Base-by-base conservation (phyloP, 495 filamentous ascomycete species). In the Copromyces sp. region DNA sequence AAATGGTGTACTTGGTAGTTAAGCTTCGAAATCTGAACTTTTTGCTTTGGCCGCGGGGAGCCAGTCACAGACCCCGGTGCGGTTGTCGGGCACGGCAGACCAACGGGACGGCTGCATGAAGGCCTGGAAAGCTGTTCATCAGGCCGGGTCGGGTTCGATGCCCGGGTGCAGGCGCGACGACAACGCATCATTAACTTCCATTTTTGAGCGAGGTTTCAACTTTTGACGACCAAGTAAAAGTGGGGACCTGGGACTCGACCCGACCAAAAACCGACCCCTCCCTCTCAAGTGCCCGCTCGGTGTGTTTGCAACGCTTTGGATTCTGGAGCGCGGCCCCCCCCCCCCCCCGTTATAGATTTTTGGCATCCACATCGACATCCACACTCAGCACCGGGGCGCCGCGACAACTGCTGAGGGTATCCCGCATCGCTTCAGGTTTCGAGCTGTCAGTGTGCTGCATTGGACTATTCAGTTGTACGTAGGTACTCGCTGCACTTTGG, bases 361-460 rank as follows among this genome's bases (percentile, higher is more conserved):
- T 73, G 74, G 73, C 71, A 74, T 76, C 73, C 72, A 73, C 75
- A 61, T 32, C 53, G 24, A 61, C 53, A 61, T 16, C 53, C 53
- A 65, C 24, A 59, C 47, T 9, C 53, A 61, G 12, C 29, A 65
- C 29, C 29, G 53, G 29, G 53, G 53, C 53, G 14, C 29, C 53
- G 53, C 53, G 53, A 65, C 53, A 65, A 17, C 53, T 65, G 32
- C 32, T 74, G 75, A 80, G 72, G 73, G 39, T 74, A 69, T 71
- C 61, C 40, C 75, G 59, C 72, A 40, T 75, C 70, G 70, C 47
- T 39, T 68, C 68, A 9, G 37, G 32, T 40, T 39, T 37, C 24
- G 24, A 38, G 41, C 70, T 45, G 40, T 37, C 44, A 68, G 38
- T 68, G 53, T 42, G 32, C 38, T 68, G 17, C 20, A 38, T 68